phyloP scores from a whole-genome alignment of 805 yeast species.

The Wickerhamomyces chambardii region DNA sequence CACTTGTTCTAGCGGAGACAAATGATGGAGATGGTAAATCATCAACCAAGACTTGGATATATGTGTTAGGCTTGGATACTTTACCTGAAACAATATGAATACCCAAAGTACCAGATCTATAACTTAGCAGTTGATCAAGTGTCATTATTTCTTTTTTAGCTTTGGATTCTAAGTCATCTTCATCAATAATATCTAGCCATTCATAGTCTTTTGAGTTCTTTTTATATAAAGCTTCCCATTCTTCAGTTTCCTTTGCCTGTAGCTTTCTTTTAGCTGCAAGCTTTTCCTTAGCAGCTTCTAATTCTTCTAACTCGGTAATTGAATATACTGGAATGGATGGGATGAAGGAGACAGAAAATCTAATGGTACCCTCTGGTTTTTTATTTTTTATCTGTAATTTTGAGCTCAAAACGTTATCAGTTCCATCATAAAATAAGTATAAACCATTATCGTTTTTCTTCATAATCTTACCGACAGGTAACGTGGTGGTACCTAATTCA shows the following conservation, averaged over 20 bases:
- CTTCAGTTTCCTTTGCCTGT: conserved; percentile 25
- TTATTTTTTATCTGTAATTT: conserved; percentile 20
- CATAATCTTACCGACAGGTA: conserved; percentile 40
- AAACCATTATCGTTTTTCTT: conserved; percentile 37
- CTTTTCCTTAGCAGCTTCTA: conserved; percentile 30
- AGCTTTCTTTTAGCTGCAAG: conserved; percentile 26
- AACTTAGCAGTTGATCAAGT: conserved; percentile 40
- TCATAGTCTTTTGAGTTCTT: conserved; percentile 56
- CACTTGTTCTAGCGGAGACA: conserved; percentile 37
- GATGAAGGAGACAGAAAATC: conserved; percentile 51
- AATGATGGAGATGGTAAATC: conserved; percentile 54
- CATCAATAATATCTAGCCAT: conserved; percentile 42
- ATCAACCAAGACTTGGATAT: conserved; percentile 54
- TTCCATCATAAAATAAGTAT: conserved; percentile 42
- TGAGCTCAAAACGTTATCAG: conserved; percentile 31
- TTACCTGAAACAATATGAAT: conserved; percentile 43
- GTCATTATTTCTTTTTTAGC: conserved; percentile 34
- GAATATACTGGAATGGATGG: conserved; percentile 60
- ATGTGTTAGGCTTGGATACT: conserved; percentile 37
- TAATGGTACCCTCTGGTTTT: conserved; percentile 41
- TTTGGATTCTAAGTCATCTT: conserved; percentile 25
- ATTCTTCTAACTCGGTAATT: conserved; percentile 41
- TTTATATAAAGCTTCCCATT: conserved; percentile 40
- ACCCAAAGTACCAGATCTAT: conserved; percentile 55
- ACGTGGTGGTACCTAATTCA: conserved; percentile 46